Evolutionary conservation across 1,284 basidiomycete species (phyloP), one percentile per base, ranked within the genome.

Genomic region (Amylostereum areolatum): DNA sequence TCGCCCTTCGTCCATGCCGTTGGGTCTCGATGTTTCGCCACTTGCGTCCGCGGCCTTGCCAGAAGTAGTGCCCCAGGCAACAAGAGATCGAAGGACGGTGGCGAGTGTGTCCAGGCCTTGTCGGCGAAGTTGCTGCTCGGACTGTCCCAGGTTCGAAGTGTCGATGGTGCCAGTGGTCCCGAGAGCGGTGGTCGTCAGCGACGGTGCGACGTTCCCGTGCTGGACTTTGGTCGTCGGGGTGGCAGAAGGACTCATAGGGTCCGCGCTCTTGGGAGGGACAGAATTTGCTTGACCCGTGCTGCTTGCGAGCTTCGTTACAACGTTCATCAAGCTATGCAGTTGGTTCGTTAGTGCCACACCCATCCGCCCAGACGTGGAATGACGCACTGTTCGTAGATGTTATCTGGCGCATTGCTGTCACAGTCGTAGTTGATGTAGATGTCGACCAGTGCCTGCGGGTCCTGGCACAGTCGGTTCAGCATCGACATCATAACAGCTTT

Each of bases 351-450:
- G 45, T 0, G 10, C 18, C 18, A 18, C 18, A 18, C 18, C 18
- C 18, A 18, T 18, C 18, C 18, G 18, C 18, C 18, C 18, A 18
- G 18, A 18, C 18, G 18, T 10, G 34, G 5, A 51, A 43, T 31
- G 10, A 69, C 80, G 58, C 59, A 91, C 86, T 92, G 89, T 62
- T 98, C 95, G 65, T 97, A 98, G 51, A 97, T 95, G 68, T 98
- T 97, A 62, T 96, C 95, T 5, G 80, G 78, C 4, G 93, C 91
- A 49, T 92, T 84, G 55, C 91, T 83, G 63, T 97, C 95, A 63
- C 95, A 98, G 61, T 98, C 95, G 63, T 98, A 97, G 67, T 98
- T 98, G 66, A 98, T 83, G 69, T 97, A 98, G 50, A 97, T 85
- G 65, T 98, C 95, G 27, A 98, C 95, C 12, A 98, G 74, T 5